Evolutionary conservation across 148 eudicot species (phyloP).

Genomic region (Rheum nobile): DNA sequence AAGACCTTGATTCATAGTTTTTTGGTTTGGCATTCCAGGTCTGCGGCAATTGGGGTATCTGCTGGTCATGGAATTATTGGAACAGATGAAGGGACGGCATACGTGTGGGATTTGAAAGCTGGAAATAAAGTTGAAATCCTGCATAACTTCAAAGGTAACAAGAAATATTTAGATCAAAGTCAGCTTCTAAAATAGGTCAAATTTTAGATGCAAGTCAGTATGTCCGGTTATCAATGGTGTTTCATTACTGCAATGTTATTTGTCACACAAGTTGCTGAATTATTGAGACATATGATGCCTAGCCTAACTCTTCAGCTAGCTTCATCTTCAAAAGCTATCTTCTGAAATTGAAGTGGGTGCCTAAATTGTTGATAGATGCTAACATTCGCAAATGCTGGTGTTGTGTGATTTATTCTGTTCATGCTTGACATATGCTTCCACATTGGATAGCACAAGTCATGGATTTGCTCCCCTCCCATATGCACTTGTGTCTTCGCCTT

Average conservation of each 20-base stretch:
- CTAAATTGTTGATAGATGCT: not conserved
- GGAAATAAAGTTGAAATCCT: slow-evolving; percentile 40
- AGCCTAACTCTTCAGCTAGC: not conserved
- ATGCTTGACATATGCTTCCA: not conserved
- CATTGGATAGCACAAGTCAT: not conserved
- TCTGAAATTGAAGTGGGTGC: not conserved
- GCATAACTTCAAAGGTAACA: slow-evolving; percentile 53
- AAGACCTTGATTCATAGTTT: not conserved
- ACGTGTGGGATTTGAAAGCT: slow-evolving; percentile 69
- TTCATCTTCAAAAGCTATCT: no score
- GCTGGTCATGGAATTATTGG: slow-evolving; percentile 74
- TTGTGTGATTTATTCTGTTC: not conserved
- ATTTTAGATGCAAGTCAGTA: not conserved
- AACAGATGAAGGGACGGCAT: slow-evolving; percentile 50
- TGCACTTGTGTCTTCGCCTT: no score
- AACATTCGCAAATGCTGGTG: not conserved
- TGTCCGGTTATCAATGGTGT: not conserved
- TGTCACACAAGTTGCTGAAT: not conserved
- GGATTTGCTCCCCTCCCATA: no score
- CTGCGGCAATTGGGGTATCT: slow-evolving; percentile 44
- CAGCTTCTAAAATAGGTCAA: not conserved
- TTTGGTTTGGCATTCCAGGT: slow-evolving; percentile 26
- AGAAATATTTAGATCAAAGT: not conserved
- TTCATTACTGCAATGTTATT: not conserved
- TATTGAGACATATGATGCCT: not conserved